phyloP scores from a whole-genome alignment of 441 rosid species.

The Populus hybrid region DNA sequence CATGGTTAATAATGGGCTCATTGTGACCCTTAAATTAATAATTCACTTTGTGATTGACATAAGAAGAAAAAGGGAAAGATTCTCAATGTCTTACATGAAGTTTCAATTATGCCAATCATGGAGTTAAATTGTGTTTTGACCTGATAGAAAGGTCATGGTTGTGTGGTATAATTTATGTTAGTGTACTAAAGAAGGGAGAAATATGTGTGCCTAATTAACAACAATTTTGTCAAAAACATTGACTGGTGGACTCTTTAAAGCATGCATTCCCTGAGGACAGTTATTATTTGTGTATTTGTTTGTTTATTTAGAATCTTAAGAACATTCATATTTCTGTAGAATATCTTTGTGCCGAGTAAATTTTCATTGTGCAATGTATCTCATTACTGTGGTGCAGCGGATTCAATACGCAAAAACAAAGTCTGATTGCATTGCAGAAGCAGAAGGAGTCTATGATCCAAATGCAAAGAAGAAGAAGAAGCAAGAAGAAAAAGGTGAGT shows the following conservation, averaged over 20 bases:
- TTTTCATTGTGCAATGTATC: constrained; percentile 9
- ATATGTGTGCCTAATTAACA: background rate
- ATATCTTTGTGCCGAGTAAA: background rate
- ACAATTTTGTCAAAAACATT: background rate
- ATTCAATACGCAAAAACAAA: constrained; percentile 87
- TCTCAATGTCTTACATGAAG: no score
- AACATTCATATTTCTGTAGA: background rate
- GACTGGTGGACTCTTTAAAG: background rate
- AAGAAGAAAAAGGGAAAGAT: no score
- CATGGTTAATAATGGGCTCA: no score
- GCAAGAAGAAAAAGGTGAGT: constrained; percentile 79
- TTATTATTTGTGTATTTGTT: background rate
- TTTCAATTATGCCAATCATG: no score
- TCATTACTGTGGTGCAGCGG: constrained; percentile 45
- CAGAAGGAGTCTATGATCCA: constrained; percentile 72
- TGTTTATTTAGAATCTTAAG: no score
- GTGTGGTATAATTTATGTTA: no score
- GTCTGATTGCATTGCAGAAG: constrained; percentile 83
- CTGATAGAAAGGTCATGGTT: no score
- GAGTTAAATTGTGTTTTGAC: no score
- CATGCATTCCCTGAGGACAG: background rate
- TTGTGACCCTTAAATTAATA: no score
- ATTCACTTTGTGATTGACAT: no score
- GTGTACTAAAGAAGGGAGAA: no score
- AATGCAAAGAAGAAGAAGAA: constrained; percentile 90